Evolutionary conservation across 768 basidiomycete species (phyloP), one percentile per base, ranked within the genome.

Genomic region (Termitomyces sp.): DNA sequence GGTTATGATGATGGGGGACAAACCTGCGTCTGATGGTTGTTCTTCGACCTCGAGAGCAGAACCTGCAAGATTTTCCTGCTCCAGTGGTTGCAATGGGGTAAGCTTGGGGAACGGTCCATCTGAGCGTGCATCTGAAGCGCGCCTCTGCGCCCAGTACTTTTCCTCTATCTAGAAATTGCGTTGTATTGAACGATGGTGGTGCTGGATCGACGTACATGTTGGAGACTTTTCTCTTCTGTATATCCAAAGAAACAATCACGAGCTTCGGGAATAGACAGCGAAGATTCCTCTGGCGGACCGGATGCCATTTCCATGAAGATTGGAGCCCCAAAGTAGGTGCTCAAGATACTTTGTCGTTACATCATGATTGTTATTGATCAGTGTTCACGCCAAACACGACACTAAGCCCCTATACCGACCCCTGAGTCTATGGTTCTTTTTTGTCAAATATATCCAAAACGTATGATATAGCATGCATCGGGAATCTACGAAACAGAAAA

Each of bases 221-320:
- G 85, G 31, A 88, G 77, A 36, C 73, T 85, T 65, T 87, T 88
- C 72, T 92, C 92, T 63, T 93, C 89, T 22, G 75, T 76, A 69
- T 93, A 93, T 9, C 86, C 86, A 68, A 88, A 93, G 70, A 85
- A 92, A 0, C 85, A 88, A 65, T 91, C 88, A 61, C 81, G 79
- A 3, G 82, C 70, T 62, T 87, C 78, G 0, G 79, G 79, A 39
- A 79, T 78, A 29, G 71, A 29, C 2, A 64, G 47, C 29, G 61
- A 57, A 4, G 60, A 52, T 8, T 61, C 60, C 36, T 26, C 46
- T 14, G 34, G 34, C 14, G 34, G 34, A 36, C 5, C 14, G 34
- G 34, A 13, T 36, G 14, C 34, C 12, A 14, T 36, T 36, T 36
- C 34, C 34, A 36, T 36, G 34, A 13, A 36, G 34, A 36, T 14